phyloP scores from a whole-genome alignment of 148 eudicot genomes.

The Persicaria tinctoria region DNA sequence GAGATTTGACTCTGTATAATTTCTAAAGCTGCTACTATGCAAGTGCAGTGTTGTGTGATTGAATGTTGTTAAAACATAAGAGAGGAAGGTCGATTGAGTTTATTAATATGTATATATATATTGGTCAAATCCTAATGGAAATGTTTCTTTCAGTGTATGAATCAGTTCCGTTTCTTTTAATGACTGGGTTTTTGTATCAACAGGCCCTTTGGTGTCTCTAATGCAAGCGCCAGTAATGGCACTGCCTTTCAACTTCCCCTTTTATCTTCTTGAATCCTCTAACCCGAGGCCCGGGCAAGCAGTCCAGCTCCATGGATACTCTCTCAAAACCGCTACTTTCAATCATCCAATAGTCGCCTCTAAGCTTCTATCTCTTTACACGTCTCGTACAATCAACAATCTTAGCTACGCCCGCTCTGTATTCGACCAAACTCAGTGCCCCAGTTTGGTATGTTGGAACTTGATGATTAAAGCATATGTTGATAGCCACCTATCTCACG shows the following conservation, averaged over 20 bases:
- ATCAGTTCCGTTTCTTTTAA: too few species aligned
- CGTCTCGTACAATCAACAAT: not conserved
- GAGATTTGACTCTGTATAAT: too few species aligned
- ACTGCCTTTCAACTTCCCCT: not conserved
- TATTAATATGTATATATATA: too few species aligned
- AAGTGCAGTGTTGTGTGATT: too few species aligned
- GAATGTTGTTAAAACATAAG: too few species aligned
- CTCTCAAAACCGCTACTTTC: not conserved
- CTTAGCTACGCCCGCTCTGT: not conserved
- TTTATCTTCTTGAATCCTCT: not conserved
- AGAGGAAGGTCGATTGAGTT: too few species aligned
- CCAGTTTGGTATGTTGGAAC: slow-evolving; percentile 11
- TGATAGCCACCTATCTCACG: slow-evolving; percentile 18
- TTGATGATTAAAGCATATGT: slow-evolving; percentile 18
- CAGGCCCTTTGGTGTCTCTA: too few species aligned
- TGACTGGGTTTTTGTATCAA: too few species aligned
- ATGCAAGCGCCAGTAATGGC: not conserved
- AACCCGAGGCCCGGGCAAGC: not conserved
- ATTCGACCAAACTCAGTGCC: not conserved
- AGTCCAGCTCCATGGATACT: not conserved
- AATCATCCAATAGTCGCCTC: not conserved
- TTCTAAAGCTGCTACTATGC: too few species aligned
- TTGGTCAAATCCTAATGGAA: too few species aligned
- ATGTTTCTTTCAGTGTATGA: too few species aligned
- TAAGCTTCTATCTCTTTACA: not conserved